Conservation (phyloP, 345 rosid genomes). For the Toxicodendron radicans region DNA sequence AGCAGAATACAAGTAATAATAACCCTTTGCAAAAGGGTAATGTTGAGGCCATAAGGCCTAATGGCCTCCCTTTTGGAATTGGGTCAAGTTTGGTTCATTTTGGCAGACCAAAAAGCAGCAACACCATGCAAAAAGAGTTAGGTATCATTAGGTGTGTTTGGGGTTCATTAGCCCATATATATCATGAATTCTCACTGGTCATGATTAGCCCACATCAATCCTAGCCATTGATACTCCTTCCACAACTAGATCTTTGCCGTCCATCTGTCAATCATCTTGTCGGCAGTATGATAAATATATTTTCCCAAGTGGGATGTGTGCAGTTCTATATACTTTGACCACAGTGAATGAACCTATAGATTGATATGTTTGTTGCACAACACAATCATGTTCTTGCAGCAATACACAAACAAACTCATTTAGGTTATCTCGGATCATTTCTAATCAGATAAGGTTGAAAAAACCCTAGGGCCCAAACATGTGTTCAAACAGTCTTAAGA, state of each 20-base stretch:
- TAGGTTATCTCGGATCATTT: constrained; percentile 17
- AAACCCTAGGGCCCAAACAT: constrained; percentile 9
- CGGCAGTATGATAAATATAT: constrained; percentile 37
- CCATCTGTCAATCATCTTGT: constrained; percentile 23
- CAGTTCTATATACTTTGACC: too few relatives aligned
- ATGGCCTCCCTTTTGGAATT: constrained; percentile 1
- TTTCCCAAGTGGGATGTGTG: constrained; percentile 11
- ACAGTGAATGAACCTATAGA: background rate
- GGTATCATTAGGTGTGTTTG: constrained; percentile 33
- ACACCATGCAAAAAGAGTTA: constrained; percentile 28
- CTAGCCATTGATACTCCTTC: constrained; percentile 31
- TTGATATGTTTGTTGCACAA: constrained; percentile 3
- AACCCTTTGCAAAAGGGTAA: too few relatives aligned
- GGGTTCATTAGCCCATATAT: background rate
- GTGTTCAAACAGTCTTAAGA: background rate
- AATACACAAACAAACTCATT: constrained; percentile 7
- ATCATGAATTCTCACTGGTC: constrained; percentile 36
- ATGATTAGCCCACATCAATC: constrained; percentile 25
- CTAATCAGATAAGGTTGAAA: constrained; percentile 8
- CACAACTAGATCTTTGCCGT: constrained; percentile 20
- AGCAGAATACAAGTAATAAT: too few relatives aligned
- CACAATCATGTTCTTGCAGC: constrained; percentile 16
- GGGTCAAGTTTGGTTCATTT: constrained; percentile 7
- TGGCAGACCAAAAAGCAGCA: constrained; percentile 42
- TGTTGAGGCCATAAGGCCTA: background rate